Evolutionary conservation across 2,329 filamentous ascomycete genomes (phyloP).

Genomic region (Hypoxylon sp.): DNA sequence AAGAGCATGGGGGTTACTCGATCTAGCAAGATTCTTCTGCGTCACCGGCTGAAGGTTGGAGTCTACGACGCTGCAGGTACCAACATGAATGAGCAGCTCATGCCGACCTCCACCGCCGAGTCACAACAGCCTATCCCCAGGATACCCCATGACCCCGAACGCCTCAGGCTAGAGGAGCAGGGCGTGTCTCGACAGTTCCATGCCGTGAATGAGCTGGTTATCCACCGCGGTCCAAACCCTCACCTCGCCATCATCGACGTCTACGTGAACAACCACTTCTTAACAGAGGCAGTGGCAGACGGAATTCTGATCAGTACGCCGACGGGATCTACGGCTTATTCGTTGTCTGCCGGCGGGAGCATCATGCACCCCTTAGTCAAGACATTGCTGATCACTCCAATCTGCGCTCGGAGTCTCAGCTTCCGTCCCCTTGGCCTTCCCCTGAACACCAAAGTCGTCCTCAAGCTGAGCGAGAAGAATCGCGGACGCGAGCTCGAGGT

Average conservation of each 20-base stretch:
- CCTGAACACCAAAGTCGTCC: constrained; percentile 84
- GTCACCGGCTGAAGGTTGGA: constrained; percentile 88
- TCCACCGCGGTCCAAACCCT: constrained; percentile 90
- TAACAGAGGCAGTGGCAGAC: constrained; percentile 95
- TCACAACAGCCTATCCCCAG: constrained; percentile 58
- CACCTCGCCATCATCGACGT: constrained; percentile 95
- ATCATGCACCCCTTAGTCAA: constrained; percentile 96
- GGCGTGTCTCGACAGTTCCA: constrained; percentile 63
- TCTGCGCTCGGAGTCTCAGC: constrained; percentile 91
- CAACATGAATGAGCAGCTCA: constrained; percentile 69
- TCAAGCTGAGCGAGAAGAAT: constrained; percentile 86
- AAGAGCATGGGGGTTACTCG: constrained; percentile 84
- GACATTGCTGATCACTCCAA: constrained; percentile 90
- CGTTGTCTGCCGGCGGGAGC: constrained; percentile 89
- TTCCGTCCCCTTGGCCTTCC: constrained; percentile 94
- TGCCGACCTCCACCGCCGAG: constrained; percentile 63
- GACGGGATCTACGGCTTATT: constrained; percentile 96
- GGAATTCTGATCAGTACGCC: constrained; percentile 95
- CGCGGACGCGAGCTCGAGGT: constrained; percentile 82
- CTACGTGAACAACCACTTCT: constrained; percentile 86
- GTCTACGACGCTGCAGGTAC: constrained; percentile 80
- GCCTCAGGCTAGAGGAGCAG: constrained; percentile 22
- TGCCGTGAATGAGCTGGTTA: constrained; percentile 95
- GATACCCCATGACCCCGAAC: constrained; percentile 24
- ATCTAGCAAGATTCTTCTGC: constrained; percentile 84